phyloP scores from a whole-genome alignment of 2,329 filamentous ascomycete genomes.

The Aspergillus ibericus region DNA sequence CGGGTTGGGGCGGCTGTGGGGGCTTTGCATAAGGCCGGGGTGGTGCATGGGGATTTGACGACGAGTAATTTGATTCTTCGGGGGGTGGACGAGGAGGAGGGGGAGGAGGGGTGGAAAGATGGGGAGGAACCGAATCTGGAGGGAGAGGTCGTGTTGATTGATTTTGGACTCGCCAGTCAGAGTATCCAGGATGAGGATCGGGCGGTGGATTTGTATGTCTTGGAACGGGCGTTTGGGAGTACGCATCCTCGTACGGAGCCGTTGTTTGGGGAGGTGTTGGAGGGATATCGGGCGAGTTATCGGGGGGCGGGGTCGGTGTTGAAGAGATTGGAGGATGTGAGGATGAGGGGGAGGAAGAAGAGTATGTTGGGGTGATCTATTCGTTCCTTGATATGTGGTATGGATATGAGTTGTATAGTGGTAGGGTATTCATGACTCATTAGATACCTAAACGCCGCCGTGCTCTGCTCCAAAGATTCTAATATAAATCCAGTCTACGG shows the following conservation, averaged over 20 bases:
- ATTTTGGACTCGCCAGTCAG: conserved; percentile 87
- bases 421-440: background rate
- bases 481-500: background rate
- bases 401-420: background rate
- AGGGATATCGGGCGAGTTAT: conserved; percentile 71
- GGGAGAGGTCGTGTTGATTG: conserved; percentile 85
- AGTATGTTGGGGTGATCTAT: conserved; percentile 83
- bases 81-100: conserved; percentile 31
- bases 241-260: conserved; percentile 85
- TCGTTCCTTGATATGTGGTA: conserved; percentile 3
- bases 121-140: conserved; percentile 40
- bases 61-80: conserved; percentile 94
- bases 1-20: conserved; percentile 72
- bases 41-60: conserved; percentile 93
- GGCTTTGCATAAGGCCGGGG: conserved; percentile 74
- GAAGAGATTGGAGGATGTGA: conserved; percentile 83
- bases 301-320: conserved; percentile 74
- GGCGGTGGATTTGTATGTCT: conserved; percentile 92
- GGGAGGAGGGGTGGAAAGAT: conserved; percentile 13
- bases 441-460: conserved; percentile 12
- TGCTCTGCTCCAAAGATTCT: background rate
- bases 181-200: conserved; percentile 84
- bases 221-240: conserved; percentile 91
- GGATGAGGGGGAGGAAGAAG: conserved; percentile 90
- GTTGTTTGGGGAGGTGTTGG: conserved; percentile 71